These are phyloP conservation scores for Ocimum tenuiflorum DNA, from an alignment of 257 asterid species.

Conservation along the genomic window DNA sequence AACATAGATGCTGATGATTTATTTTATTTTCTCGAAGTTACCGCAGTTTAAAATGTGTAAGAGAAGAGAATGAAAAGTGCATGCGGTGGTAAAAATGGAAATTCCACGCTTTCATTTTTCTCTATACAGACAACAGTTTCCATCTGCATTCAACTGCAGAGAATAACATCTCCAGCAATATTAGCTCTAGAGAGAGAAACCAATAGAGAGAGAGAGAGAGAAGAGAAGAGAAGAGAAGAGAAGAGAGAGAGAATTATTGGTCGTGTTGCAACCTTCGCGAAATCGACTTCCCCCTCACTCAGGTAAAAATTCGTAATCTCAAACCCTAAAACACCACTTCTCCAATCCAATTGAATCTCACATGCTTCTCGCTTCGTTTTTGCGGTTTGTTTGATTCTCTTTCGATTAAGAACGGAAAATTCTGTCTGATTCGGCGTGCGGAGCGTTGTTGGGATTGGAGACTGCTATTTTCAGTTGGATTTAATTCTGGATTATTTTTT, in stretches of 20 bases:
- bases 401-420: not conserved
- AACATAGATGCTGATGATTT: too few species aligned
- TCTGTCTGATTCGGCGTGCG: not conserved
- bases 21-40: conserved; percentile 11
- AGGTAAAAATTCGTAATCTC: conserved; percentile 31
- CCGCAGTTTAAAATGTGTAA: conserved; percentile 21
- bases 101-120: not conserved
- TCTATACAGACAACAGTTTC: conserved; percentile 23
- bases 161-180: conserved; percentile 25
- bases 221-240: not conserved
- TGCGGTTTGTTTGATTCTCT: not conserved
- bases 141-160: conserved; percentile 24
- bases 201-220: not conserved
- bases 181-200: conserved; percentile 30
- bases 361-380: not conserved
- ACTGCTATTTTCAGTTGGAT: conserved; percentile 16
- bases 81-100: conserved; percentile 24
- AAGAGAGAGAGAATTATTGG: conserved; percentile 14
- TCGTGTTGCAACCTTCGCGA: conserved; percentile 18
- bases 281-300: conserved; percentile 28
- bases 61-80: conserved; percentile 11
- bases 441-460: conserved; percentile 10
- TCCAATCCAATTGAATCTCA: not conserved
- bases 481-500: conserved; percentile 1
- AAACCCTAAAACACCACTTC: conserved; percentile 26